These are phyloP conservation scores for Begonia fuchsioides DNA, from an alignment of 306 rosid genomes.

Conservation along the genomic window DNA sequence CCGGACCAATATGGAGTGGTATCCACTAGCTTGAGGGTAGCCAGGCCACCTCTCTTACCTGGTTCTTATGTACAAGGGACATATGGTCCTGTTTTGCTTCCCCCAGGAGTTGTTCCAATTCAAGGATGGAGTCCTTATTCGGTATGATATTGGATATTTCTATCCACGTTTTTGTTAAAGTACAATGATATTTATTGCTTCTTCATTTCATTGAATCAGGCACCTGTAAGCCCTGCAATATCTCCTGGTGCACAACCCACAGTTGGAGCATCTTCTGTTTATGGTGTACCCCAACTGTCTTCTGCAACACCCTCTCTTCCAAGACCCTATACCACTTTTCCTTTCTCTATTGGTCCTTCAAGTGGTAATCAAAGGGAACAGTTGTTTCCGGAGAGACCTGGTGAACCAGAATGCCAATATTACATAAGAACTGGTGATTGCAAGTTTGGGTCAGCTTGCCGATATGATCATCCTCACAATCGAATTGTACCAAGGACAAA, in stretches of 20 bases:
- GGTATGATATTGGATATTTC: conserved; percentile 23
- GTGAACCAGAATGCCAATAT: conserved; percentile 71
- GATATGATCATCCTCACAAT: conserved; percentile 73
- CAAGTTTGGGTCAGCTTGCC: conserved; percentile 68
- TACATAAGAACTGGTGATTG: conserved; percentile 80
- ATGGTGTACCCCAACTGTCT: conserved; percentile 63
- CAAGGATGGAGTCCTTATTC: conserved; percentile 79
- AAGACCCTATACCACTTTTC: conserved; percentile 45
- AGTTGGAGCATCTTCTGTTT: conserved; percentile 56
- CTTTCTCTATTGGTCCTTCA: conserved; percentile 33
- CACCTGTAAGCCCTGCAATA: conserved; percentile 65
- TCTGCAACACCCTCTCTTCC: conserved; percentile 54
- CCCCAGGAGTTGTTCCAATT: conserved; percentile 66
- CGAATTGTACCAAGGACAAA: conserved; percentile 25
- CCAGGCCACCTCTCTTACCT: conserved; percentile 58
- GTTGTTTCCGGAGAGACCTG: conserved; percentile 72
- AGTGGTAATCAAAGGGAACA: conserved; percentile 40
- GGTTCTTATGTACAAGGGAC: conserved; percentile 83
- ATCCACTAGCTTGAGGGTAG: conserved; percentile 63
- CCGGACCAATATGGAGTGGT: conserved; percentile 64
- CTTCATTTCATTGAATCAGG: conserved; percentile 29
- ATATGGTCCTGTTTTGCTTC: conserved; percentile 65
- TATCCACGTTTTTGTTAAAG: too few relatives aligned
- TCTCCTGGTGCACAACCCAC: conserved; percentile 79
- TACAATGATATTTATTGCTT: not conserved